These are phyloP conservation scores for Fomitopsis palustris DNA, from an alignment of 1,284 basidiomycete genomes.

Conservation along the genomic window DNA sequence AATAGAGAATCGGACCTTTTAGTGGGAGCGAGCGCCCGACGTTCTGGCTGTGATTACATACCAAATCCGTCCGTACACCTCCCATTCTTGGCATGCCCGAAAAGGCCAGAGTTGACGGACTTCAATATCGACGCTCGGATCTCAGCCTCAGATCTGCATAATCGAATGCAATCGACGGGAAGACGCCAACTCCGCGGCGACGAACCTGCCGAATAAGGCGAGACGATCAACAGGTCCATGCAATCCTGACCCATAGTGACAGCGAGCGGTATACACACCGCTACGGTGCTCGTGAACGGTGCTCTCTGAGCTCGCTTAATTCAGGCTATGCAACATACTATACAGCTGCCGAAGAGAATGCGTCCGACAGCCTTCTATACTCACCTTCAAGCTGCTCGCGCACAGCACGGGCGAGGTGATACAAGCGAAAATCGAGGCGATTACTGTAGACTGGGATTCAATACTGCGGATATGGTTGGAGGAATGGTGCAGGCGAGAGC, in stretches of 20 bases:
- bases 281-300: too few species aligned
- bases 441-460: too few species aligned
- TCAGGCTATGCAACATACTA: too few species aligned
- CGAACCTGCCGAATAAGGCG: neutral
- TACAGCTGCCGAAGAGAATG: too few species aligned
- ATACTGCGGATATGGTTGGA: neutral
- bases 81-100: neutral
- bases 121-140: neutral
- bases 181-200: neutral
- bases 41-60: neutral
- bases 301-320: too few species aligned
- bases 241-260: neutral
- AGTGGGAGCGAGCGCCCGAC: neutral
- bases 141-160: neutral
- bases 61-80: neutral
- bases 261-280: too few species aligned
- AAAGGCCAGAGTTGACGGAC: neutral
- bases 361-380: too few species aligned
- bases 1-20: neutral
- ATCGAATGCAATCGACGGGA: neutral
- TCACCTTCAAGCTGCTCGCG: neutral
- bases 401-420: too few species aligned
- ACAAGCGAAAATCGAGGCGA: too few species aligned
- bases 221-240: neutral
- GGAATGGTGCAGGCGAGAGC: neutral